Percentiles rank a stretch among this genome's conserved stretches.
phyloP scores from a whole-genome alignment of 768 basidiomycete genomes.

The Mycena rebaudengoi region DNA sequence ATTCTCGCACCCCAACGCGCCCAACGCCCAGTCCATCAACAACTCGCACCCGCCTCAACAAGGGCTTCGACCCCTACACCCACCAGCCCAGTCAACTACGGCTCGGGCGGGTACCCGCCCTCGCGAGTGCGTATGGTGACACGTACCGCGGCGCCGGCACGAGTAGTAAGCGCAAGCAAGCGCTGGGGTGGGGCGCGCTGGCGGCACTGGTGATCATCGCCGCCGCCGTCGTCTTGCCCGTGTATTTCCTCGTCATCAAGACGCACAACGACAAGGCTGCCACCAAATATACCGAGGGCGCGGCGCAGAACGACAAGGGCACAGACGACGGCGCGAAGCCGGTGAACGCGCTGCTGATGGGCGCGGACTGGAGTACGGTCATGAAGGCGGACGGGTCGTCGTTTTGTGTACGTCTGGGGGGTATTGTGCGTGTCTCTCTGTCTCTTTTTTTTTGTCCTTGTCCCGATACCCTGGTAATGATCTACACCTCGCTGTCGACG shows the following conservation, averaged over 20 bases:
- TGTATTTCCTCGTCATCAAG: slow-evolving; percentile 67
- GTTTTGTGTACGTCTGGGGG: slow-evolving; percentile 85
- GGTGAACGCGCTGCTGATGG: slow-evolving; percentile 47
- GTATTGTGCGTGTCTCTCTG: slow-evolving; percentile 59
- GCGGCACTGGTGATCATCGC: slow-evolving; percentile 47
- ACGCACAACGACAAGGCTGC: slow-evolving; percentile 29
- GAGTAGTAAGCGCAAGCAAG: too few relatives aligned
- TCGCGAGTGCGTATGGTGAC: too few relatives aligned
- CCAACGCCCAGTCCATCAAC: too few relatives aligned
- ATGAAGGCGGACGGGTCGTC: slow-evolving; percentile 71
- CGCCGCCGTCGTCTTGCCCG: slow-evolving; percentile 61
- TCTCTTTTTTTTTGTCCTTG: slow-evolving; percentile 20
- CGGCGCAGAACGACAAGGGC: neutral
- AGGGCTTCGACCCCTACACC: too few relatives aligned
- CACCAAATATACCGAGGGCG: slow-evolving; percentile 12
- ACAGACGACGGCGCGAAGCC: slow-evolving; percentile 9
- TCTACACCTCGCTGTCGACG: too few relatives aligned
- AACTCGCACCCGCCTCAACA: too few relatives aligned
- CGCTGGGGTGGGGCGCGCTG: slow-evolving; percentile 41
- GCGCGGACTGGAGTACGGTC: slow-evolving; percentile 76
- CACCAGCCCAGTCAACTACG: too few relatives aligned
- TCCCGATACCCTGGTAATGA: too few relatives aligned
- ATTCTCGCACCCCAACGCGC: too few relatives aligned
- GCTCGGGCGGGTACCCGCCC: too few relatives aligned
- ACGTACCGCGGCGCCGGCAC: too few relatives aligned